phyloP scores from a whole-genome alignment of 345 rosid genomes.

The Mercurialis annua region DNA sequence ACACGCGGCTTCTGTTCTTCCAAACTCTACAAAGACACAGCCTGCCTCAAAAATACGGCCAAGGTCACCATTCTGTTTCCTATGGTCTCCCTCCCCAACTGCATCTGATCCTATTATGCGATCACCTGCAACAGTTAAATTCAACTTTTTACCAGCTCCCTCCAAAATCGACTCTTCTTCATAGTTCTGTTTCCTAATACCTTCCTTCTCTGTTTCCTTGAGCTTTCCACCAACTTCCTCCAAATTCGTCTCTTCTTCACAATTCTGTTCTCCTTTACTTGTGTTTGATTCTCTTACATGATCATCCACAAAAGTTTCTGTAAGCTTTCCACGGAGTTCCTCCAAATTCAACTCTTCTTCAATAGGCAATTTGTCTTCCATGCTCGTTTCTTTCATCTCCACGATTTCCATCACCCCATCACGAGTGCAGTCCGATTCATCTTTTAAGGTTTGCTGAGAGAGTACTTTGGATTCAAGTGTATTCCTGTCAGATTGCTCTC shows the following conservation, averaged over 20 bases:
- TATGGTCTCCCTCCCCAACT: conserved; percentile 29
- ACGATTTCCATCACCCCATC: conserved; percentile 13
- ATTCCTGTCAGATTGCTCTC: conserved; percentile 17
- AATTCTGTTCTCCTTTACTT: conserved; percentile 20
- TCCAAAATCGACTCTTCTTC: conserved; percentile 25
- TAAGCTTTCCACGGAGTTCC: conserved; percentile 18
- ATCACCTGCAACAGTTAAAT: conserved; percentile 18
- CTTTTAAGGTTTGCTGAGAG: conserved; percentile 24
- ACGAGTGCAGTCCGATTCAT: conserved; percentile 21
- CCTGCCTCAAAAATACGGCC: conserved; percentile 51
- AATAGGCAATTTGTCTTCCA: conserved; percentile 21
- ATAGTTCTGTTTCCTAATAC: conserved; percentile 20
- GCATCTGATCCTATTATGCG: conserved; percentile 1
- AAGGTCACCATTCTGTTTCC: conserved; percentile 28
- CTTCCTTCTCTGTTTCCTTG: no score
- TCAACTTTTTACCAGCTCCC: conserved; percentile 17
- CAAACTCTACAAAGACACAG: conserved; percentile 66
- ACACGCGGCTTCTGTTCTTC: conserved; percentile 68
- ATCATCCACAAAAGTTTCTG: conserved; percentile 20
- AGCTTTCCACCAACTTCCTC: conserved; percentile 22
- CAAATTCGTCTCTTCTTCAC: conserved; percentile 21
- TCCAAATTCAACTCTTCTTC: conserved; percentile 24
- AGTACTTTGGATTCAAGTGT: conserved; percentile 11
- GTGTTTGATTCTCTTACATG: background rate
- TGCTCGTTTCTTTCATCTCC: conserved; percentile 8